Conservation (phyloP, 129 eudicot species). For the Heracleum sosnowskyi region DNA sequence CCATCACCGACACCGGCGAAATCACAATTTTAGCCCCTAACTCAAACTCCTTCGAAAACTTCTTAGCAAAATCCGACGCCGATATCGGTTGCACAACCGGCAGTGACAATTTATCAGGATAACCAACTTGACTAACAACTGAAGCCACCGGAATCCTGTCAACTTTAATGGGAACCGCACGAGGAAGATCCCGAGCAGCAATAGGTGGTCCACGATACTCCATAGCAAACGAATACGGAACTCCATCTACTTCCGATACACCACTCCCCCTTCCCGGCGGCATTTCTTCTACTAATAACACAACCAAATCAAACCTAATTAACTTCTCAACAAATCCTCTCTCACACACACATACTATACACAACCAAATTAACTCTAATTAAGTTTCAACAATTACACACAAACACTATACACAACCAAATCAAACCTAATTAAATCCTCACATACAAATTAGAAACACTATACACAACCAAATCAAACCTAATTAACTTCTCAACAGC, state of each 20-base stretch:
- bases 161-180: constrained; percentile 75
- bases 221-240: constrained; percentile 59
- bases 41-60: constrained; percentile 46
- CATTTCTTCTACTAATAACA: constrained; percentile 8
- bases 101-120: constrained; percentile 45
- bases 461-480: neutral
- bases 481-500: neutral
- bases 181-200: constrained; percentile 49
- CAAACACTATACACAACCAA: neutral
- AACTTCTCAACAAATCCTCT: neutral
- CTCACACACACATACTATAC: neutral
- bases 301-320: neutral
- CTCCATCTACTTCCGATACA: constrained; percentile 23
- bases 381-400: neutral
- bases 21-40: constrained; percentile 34
- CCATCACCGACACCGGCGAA: constrained; percentile 75
- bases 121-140: constrained; percentile 30
- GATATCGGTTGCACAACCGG: constrained; percentile 82
- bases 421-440: neutral
- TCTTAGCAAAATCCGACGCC: constrained; percentile 35
- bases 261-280: constrained; percentile 29
- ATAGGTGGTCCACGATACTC: constrained; percentile 92
- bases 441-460: neutral
- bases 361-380: neutral
- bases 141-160: constrained; percentile 82